These are phyloP conservation scores for Thelonectria discophora DNA, from an alignment of 2,329 filamentous ascomycete genomes.

Conservation along the genomic window DNA sequence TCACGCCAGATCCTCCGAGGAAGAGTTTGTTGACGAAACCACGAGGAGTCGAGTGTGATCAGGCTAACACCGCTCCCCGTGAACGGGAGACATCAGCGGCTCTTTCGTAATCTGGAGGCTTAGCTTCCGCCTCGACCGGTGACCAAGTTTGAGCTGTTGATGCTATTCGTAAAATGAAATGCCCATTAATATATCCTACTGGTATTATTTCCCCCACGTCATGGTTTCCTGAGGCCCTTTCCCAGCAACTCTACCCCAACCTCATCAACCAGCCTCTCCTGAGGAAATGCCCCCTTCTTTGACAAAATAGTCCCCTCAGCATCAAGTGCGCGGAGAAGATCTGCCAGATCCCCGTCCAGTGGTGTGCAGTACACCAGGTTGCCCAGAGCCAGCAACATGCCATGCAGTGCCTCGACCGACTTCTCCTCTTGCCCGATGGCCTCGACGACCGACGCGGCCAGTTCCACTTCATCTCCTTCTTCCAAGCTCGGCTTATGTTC, in stretches of 20 bases:
- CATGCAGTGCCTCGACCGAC: slow-evolving; percentile 78
- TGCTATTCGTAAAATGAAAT: neutral
- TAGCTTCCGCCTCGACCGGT: slow-evolving; percentile 9
- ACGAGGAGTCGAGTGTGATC: no score
- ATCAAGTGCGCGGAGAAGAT: slow-evolving; percentile 82
- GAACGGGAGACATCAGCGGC: neutral
- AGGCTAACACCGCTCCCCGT: no score
- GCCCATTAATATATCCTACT: neutral
- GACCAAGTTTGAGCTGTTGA: neutral
- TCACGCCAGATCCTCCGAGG: neutral
- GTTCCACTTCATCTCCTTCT: slow-evolving; percentile 78
- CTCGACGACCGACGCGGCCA: slow-evolving; percentile 83
- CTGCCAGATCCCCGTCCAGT: slow-evolving; percentile 77
- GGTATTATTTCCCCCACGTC: neutral
- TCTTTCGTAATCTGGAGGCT: slow-evolving; percentile 19
- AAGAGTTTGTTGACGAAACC: no score
- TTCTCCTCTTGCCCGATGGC: slow-evolving; percentile 67
- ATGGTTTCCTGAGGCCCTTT: slow-evolving; percentile 56
- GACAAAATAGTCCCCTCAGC: slow-evolving; percentile 69
- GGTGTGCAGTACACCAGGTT: slow-evolving; percentile 77
- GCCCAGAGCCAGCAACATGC: slow-evolving; percentile 79
- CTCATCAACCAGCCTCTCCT: slow-evolving; percentile 65
- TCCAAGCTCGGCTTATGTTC: slow-evolving; percentile 67
- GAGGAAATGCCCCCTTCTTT: slow-evolving; percentile 66
- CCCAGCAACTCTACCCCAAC: slow-evolving; percentile 62